Conservation (phyloP, 78 protist genomes). For the Paratrimastix pyriformis region DNA sequence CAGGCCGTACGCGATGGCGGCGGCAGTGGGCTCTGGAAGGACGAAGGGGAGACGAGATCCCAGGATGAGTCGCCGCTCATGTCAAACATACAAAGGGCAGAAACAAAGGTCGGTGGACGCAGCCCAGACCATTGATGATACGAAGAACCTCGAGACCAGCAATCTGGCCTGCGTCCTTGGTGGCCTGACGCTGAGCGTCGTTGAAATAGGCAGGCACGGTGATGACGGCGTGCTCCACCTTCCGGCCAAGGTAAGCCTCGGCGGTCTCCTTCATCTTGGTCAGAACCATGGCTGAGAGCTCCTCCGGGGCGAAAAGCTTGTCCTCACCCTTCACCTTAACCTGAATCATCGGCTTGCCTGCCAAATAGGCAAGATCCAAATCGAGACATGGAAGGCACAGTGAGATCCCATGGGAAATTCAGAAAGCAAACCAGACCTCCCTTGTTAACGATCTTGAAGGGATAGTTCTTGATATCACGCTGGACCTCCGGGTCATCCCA, state of each 20-base stretch:
- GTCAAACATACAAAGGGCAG: no score
- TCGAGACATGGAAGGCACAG: background rate
- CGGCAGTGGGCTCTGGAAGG: constrained; percentile 47
- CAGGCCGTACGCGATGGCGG: constrained; percentile 42
- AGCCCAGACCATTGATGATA: background rate
- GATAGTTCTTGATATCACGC: constrained; percentile 41
- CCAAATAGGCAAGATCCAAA: no score
- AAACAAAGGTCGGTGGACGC: background rate
- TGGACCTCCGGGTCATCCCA: constrained; percentile 56
- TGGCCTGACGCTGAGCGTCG: constrained; percentile 74
- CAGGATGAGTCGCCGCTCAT: no score
- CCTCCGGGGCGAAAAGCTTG: constrained; percentile 71
- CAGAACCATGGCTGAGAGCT: constrained; percentile 95
- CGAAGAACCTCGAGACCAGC: constrained; percentile 54
- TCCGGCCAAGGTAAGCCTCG: constrained; percentile 61
- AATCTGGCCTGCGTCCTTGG: constrained; percentile 70
- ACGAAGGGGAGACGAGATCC: background rate
- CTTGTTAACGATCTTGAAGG: constrained; percentile 53
- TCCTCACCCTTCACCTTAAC: constrained; percentile 39
- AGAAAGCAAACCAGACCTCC: no score
- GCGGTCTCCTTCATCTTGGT: constrained; percentile 91
- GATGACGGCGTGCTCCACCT: constrained; percentile 64
- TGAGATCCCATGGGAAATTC: background rate
- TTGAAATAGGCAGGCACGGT: constrained; percentile 97
- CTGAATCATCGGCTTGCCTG: constrained; percentile 48